These are phyloP conservation scores for Didymosphaeria variabile DNA, from an alignment of 2,329 filamentous ascomycete genomes.

Conservation along the genomic window DNA sequence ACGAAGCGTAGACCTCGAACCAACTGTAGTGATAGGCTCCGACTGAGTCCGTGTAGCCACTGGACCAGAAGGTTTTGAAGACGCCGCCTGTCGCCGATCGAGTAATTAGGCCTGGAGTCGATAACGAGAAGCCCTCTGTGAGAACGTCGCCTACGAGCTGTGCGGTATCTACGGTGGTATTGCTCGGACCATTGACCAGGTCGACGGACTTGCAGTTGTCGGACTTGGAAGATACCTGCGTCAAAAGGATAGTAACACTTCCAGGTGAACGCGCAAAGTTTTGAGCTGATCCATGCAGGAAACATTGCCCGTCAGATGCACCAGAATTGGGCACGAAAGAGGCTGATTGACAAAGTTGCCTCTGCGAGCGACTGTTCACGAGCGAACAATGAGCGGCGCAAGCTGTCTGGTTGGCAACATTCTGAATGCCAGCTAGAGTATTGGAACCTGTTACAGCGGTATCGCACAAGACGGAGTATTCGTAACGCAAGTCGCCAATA, in stretches of 20 bases:
- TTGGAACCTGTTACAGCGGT: conserved; percentile 32
- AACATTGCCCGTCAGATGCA: conserved; percentile 31
- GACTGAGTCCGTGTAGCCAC: conserved; percentile 29
- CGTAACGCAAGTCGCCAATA: conserved; percentile 32
- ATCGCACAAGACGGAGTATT: conserved; percentile 41
- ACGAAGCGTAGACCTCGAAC: conserved; percentile 35
- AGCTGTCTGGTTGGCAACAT: conserved; percentile 31
- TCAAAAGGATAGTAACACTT: conserved; percentile 32
- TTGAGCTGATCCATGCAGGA: conserved; percentile 24
- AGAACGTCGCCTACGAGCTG: conserved; percentile 35
- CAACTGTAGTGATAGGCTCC: conserved; percentile 37
- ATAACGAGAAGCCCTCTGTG: conserved; percentile 26
- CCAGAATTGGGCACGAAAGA: conserved; percentile 33
- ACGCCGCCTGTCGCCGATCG: conserved; percentile 32
- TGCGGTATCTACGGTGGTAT: conserved; percentile 28
- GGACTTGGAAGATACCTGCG: conserved; percentile 29
- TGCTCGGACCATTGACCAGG: conserved; percentile 14
- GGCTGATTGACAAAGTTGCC: conserved; percentile 34
- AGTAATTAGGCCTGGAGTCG: conserved; percentile 34
- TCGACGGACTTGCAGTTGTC: conserved; percentile 29
- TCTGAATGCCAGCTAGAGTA: conserved; percentile 24
- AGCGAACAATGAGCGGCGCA: conserved; percentile 42
- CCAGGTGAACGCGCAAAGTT: conserved; percentile 27
- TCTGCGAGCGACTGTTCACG: conserved; percentile 32
- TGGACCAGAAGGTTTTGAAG: conserved; percentile 31